Base-by-base conservation (phyloP, 345 rosid species). In the Lepidium aucheri region DNA sequence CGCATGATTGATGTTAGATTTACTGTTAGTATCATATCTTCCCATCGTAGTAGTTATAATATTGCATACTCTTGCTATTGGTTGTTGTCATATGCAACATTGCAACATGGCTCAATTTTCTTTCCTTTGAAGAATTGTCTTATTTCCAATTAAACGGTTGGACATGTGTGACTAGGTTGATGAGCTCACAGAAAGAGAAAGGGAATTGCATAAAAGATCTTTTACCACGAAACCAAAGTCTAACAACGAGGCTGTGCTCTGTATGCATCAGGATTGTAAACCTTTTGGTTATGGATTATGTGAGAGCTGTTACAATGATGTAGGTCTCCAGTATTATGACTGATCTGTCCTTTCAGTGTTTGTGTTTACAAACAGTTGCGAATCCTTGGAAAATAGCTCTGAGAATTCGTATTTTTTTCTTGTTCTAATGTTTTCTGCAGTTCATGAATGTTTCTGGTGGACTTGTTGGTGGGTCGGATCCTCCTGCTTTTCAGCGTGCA, bases 401-500 rank as follows among this genome's bases (percentile, higher is more conserved):
- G 44, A 32, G n/a, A 56, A 59, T 64, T 30, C 42, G 18, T 53
- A 46, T 68, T 35, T 36, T 15, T 68, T 36, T 5, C 65, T 52
- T 30, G n/a, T 47, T 7, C 7, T 38, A 30, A 2, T 43, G 32
- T 44, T 63, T 65, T 26, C 28, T 72, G 73, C 85, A 90, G 96
- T 82, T 87, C 68, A 73, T 78, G 30, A 74, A 14, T 44, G 73
- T 87, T 70, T 85, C 85, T 3, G 90, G 86, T 74, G 99, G 99
- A 61, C 83, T 90, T 68, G 88, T 78, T 50, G 97, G 95, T 52
- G 99, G 97, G 54, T 79, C 82, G 45, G 86, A 90, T 81, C 95
- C 96, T 78, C 97, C 97, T 45, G 92, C 97, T 67, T 94, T 86
- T 74, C 96, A 86, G 72, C 81, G 73, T 54, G 96, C 96, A 53